Conservation (phyloP, 2,329 filamentous ascomycete genomes). For the Talaromyces sp. region DNA sequence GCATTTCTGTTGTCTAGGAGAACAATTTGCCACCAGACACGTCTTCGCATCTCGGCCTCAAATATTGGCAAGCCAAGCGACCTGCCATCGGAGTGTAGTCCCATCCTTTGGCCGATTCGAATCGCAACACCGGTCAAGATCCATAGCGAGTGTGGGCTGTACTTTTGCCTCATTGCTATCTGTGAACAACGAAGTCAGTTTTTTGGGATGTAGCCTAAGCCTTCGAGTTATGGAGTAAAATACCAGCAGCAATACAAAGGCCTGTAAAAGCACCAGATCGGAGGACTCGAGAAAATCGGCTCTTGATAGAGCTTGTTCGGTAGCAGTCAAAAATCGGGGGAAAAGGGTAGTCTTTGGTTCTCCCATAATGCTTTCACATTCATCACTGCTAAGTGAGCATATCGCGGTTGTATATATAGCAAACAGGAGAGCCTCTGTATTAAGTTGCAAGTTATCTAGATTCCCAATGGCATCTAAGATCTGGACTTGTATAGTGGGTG, state of each 20-base stretch:
- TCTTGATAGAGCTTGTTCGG: neutral
- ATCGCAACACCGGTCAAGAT: neutral
- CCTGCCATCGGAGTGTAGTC: neutral
- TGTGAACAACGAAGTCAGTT: neutral
- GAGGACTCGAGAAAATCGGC: neutral
- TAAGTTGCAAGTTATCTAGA: neutral
- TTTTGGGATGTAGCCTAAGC: neutral
- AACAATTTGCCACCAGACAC: neutral
- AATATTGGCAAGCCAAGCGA: neutral
- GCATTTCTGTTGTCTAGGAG: neutral
- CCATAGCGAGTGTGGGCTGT: neutral
- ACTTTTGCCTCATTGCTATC: neutral
- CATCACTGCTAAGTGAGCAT: neutral
- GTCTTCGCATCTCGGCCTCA: neutral
- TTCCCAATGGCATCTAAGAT: neutral
- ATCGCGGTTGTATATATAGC: neutral
- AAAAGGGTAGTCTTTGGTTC: neutral
- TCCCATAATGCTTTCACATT: neutral
- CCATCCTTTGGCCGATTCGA: neutral
- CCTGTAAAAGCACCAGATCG: neutral
- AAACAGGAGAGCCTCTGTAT: neutral
- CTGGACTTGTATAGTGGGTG: conserved; percentile 32
- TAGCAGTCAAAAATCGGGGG: neutral
- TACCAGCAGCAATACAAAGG: neutral
- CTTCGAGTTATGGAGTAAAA: neutral